Evolutionary conservation across 768 basidiomycete genomes (phyloP), one percentile per base, ranked within the genome.

Genomic region (Hemileccinum impolitum): DNA sequence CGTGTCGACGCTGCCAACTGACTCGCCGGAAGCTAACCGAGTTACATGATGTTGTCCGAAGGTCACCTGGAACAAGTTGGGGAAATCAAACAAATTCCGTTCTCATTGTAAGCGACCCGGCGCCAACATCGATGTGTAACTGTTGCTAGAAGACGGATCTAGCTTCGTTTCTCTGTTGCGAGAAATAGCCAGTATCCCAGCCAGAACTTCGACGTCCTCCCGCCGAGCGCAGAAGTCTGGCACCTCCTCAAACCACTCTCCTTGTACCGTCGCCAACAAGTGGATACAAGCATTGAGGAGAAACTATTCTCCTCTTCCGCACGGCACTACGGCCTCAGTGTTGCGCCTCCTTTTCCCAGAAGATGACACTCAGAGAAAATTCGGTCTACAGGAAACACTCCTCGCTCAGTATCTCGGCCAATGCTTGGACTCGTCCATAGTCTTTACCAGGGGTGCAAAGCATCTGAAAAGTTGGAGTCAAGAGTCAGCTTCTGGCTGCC

Each of bases 331-430:
- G 9, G 71, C 75, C 13, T 75, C 76, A 6, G 67, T 90, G 26
- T 84, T 94, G 58, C 79, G 82, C 7, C 66, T 93, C 5, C 70
- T 95, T n/a, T 94, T 94, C 60, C 92, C 94, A 0, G 84, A 94
- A 52, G 82, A 90, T 48, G 90, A 94, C 51, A 58, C 70, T 1
- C 66, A 76, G 14, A 74, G 94, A 19, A 81, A 81, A 63, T 94
- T 85, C 57, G 80, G 81, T 30, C 72, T 93, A 60, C 80, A 87
- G 62, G 90, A 93, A 69, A 68, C 72, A 13, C 75, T 68, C 30
- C 73, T 94, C 17, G 75, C 77, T 1, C 62, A 68, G 11, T 64
- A 74, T 25, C 70, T 94, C 0, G 72, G 73, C 1, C 70, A 80
- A 17, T 72, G 73, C 37, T 72, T 79, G 50, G 75, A 76, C 39